Conservation (phyloP, 129 eudicot species). For the Daucus carota region DH1_v3.0 NC_030383.2:47012001-47012500, state of each 20-base stretch:
- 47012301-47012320: constrained; percentile 22
- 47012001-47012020: not conserved
- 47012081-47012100: not conserved
- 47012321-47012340: constrained; percentile 69
- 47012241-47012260: constrained; percentile 24
- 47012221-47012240: constrained; percentile 72
- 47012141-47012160: constrained; percentile 71
- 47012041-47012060: too few relatives aligned
- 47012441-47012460: too few relatives aligned
- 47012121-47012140: too few relatives aligned
- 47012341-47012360: constrained; percentile 73
- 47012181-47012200: constrained; percentile 94
- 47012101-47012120: too few relatives aligned
- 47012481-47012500: too few relatives aligned
- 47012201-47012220: constrained; percentile 75
- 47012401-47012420: constrained; percentile 84
- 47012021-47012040: too few relatives aligned
- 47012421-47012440: constrained; percentile 20
- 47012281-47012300: not conserved
- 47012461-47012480: too few relatives aligned
- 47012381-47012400: constrained; percentile 86
- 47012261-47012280: constrained; percentile 2
- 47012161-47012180: constrained; percentile 82
- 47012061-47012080: too few relatives aligned
- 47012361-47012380: constrained; percentile 98